Base-by-base conservation (phyloP, 345 rosid species). In the Reutealis trisperma region DNA sequence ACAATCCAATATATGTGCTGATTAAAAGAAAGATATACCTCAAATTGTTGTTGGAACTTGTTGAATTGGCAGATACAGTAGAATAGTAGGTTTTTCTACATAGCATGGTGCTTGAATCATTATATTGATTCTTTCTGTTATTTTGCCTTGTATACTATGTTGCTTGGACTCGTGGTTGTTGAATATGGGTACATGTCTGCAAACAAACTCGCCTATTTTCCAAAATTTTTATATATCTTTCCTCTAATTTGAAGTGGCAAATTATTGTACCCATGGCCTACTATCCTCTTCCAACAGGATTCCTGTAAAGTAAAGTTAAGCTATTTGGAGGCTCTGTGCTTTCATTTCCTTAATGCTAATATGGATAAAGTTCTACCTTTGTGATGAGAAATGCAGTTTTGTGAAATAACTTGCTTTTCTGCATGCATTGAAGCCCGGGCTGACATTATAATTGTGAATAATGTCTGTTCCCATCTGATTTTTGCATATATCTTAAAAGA, bases 141-240 rank as follows among this genome's bases (percentile, higher is more conserved):
- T 72, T 45, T 63, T 73, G 67, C 32, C 66, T 30, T 37, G 41
- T 37, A 37, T 42, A 74, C 21, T 63, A 52, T 70, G 60, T 47
- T 69, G 11, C 25, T 27, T 70, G 42, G 44, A 25, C 45, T 70
- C 44, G 24, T 8, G 14, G 13, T 16, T 70, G 27, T 52, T 19
- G 14, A 51, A 49, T 47, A 49, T 24, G 72, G 37, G 8, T 70
- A 52, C 52, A 13, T 66, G 18, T 21, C 19, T 70, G 41, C 24
- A 24, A 41, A 2, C n/a, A 49, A 30, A 18, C 60, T 25, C 44
- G 8, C 37, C 59, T 6, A 37, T 64, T 34, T 34, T 3, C 21
- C 19, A 63, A 34, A 19, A 32, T 24, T 70, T 70, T 70, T 1
- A 15, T 30, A 3, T 10, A 22, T 25, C 4, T 67, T 2, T 15